These are phyloP conservation scores for Wickerhamiella infanticola DNA, from an alignment of 1,139 yeast species.

Conservation along the genomic window DNA sequence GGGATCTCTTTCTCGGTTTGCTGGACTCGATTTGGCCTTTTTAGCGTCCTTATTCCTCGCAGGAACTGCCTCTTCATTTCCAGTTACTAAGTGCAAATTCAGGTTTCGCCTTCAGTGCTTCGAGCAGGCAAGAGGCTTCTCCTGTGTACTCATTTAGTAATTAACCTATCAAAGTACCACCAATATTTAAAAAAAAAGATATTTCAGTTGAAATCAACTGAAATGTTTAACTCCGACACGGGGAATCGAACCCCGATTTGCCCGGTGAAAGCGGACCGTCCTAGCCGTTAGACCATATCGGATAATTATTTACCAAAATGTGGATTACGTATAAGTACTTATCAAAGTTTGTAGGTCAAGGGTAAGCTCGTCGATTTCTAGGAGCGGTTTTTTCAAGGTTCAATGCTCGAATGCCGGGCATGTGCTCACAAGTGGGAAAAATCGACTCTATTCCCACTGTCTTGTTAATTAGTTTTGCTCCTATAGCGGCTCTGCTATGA, in stretches of 20 bases:
- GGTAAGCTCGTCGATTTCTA: no score
- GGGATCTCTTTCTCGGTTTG: background rate
- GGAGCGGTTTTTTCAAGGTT: no score
- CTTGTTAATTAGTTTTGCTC: no score
- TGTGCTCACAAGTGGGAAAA: no score
- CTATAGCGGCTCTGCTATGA: no score
- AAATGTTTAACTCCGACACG: constrained; percentile 5
- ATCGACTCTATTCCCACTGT: no score
- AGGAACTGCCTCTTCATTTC: background rate
- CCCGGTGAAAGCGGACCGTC: constrained; percentile 9
- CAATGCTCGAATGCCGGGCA: no score
- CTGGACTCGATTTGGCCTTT: background rate
- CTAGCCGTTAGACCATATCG: constrained; percentile 8
- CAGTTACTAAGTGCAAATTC: background rate
- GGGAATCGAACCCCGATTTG: constrained; percentile 9
- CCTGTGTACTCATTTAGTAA: background rate
- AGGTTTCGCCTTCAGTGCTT: background rate
- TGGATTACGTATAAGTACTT: no score
- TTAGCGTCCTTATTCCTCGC: background rate
- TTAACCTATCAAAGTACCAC: background rate
- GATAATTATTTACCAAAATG: background rate
- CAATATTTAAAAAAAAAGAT: constrained; percentile 4
- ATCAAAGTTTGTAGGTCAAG: no score
- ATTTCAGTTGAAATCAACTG: no score
- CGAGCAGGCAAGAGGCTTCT: background rate